Conservation (phyloP, 1,139 yeast species). For the Magnusiomyces starmeri region DNA sequence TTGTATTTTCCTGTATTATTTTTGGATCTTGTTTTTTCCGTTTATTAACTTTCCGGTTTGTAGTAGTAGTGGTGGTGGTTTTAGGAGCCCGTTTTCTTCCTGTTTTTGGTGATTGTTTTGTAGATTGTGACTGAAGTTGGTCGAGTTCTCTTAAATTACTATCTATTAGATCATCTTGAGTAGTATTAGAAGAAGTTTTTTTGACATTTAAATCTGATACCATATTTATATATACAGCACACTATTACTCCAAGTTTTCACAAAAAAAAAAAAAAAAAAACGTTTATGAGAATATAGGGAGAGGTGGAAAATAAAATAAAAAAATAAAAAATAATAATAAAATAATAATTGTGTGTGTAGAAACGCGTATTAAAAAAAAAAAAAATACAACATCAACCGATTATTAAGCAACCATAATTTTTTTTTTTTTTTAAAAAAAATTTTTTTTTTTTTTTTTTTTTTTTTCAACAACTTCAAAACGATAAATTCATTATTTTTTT, state of each 20-base stretch:
- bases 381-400: not conserved
- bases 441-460: not conserved
- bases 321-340: too few species aligned
- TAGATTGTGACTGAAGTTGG: too few species aligned
- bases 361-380: not conserved
- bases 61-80: not conserved
- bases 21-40: not conserved
- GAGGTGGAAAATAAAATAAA: not conserved
- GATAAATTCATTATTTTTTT: not conserved
- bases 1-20: slow-evolving; percentile 4
- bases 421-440: not conserved
- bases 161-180: too few species aligned
- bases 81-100: not conserved
- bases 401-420: not conserved
- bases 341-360: not conserved
- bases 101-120: not conserved
- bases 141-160: too few species aligned
- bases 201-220: too few species aligned
- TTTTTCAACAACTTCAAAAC: too few species aligned
- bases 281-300: not conserved
- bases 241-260: too few species aligned
- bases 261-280: too few species aligned
- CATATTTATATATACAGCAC: too few species aligned
- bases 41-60: too few species aligned
- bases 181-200: too few species aligned